These are phyloP conservation scores for Aspergillus thermomutatus DNA, from an alignment of 2,329 filamentous ascomycete species.

Conservation along the genomic window DNA sequence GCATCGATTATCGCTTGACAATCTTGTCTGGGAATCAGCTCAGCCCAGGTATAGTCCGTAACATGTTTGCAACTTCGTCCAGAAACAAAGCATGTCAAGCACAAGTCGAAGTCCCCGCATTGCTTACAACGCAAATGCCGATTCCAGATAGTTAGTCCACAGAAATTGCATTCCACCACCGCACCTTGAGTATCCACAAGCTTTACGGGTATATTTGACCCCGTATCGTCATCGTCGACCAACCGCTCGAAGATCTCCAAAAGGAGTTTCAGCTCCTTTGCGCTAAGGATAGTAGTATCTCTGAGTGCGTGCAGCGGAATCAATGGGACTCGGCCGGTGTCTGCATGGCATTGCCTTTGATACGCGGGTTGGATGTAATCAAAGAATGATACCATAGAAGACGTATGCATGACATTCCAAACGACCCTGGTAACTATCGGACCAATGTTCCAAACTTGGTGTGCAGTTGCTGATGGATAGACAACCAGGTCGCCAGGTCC, in stretches of 20 bases:
- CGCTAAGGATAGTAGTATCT: conserved; percentile 7
- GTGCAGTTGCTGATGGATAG: conserved; percentile 35
- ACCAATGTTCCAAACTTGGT: conserved; percentile 37
- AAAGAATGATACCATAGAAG: conserved; percentile 32
- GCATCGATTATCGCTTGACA: conserved; percentile 21
- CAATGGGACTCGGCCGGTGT: conserved; percentile 25
- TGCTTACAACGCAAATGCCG: conserved; percentile 35
- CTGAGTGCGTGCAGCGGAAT: conserved; percentile 24
- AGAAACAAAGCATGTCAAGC: conserved; percentile 33
- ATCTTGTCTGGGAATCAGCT: conserved; percentile 27
- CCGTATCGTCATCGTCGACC: conserved; percentile 31
- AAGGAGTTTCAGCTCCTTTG: conserved; percentile 24
- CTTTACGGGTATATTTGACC: conserved; percentile 21
- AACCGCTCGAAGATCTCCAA: conserved; percentile 28
- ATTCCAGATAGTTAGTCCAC: conserved; percentile 38
- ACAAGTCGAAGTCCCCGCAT: conserved; percentile 36
- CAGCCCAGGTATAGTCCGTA: conserved; percentile 31
- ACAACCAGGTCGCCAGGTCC: conserved; percentile 33
- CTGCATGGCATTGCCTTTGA: conserved; percentile 33
- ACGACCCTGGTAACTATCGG: conserved; percentile 34
- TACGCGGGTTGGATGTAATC: conserved; percentile 34
- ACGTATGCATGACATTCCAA: conserved; percentile 36
- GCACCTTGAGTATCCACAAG: conserved; percentile 28
- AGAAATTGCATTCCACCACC: conserved; percentile 36
- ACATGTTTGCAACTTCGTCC: conserved; percentile 35